Percentiles rank a stretch among this genome's conserved stretches.
phyloP scores from a whole-genome alignment of 352 stramenopile species.

The Pythium dissotocum region DNA sequence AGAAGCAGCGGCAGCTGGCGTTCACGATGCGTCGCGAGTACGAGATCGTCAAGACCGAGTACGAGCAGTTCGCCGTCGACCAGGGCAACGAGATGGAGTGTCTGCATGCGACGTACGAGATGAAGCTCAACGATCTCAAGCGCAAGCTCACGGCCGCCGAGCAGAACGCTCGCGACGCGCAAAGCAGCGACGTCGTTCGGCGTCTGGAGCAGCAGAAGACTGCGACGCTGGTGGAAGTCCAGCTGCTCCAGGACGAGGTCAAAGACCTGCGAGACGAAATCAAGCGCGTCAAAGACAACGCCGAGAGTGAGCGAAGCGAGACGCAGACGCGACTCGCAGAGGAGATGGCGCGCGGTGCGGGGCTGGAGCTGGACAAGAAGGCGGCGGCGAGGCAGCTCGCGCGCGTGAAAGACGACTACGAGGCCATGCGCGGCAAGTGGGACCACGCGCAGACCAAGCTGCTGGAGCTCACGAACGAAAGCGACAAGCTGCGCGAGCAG shows the following conservation, averaged over 20 bases:
- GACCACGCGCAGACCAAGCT: slow-evolving; percentile 63
- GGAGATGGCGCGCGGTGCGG: slow-evolving; percentile 39
- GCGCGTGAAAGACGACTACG: slow-evolving; percentile 50
- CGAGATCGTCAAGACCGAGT: slow-evolving; percentile 83
- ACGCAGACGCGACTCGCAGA: slow-evolving; percentile 52
- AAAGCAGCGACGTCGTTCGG: slow-evolving; percentile 43
- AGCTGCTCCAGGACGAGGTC: slow-evolving; percentile 61
- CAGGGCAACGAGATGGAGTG: slow-evolving; percentile 79
- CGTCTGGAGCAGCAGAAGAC: slow-evolving; percentile 60
- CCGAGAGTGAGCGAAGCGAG: slow-evolving; percentile 41
- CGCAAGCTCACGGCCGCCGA: slow-evolving; percentile 50
- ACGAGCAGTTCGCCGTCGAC: slow-evolving; percentile 80
- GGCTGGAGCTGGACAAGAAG: slow-evolving; percentile 64
- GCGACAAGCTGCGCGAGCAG: slow-evolving; percentile 62
- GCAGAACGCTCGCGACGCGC: slow-evolving; percentile 38
- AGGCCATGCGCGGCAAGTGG: slow-evolving; percentile 47
- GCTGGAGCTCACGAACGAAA: slow-evolving; percentile 49
- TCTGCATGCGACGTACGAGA: slow-evolving; percentile 67
- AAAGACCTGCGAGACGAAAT: slow-evolving; percentile 63
- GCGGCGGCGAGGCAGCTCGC: slow-evolving; percentile 43
- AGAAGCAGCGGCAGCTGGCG: slow-evolving; percentile 64
- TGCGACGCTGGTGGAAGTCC: slow-evolving; percentile 55
- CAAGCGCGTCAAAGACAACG: slow-evolving; percentile 34
- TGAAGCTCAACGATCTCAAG: slow-evolving; percentile 56
- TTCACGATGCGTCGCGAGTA: slow-evolving; percentile 73